These are phyloP conservation scores for Tricladium varicosporioides DNA, from an alignment of 2,329 filamentous ascomycete genomes.

Conservation along the genomic window DNA sequence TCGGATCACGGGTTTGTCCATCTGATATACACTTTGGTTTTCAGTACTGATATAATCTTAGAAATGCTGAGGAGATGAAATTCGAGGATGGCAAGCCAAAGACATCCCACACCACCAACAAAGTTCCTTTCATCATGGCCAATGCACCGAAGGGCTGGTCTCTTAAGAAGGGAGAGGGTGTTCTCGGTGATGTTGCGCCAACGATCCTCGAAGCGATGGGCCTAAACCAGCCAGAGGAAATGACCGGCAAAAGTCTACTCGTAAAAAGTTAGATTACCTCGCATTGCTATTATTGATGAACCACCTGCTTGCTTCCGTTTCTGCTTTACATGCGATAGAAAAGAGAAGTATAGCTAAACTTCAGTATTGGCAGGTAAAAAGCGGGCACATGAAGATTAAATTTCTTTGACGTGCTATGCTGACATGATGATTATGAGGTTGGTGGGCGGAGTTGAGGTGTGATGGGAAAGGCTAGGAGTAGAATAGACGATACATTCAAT, in stretches of 20 bases:
- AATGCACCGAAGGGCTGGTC: slow-evolving; percentile 90
- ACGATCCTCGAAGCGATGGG: slow-evolving; percentile 91
- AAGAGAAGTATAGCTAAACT: slow-evolving; percentile 18
- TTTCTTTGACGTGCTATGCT: slow-evolving; percentile 2
- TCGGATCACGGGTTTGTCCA: slow-evolving; percentile 77
- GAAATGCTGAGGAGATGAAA: slow-evolving; percentile 98
- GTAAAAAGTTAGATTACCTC: slow-evolving; percentile 55
- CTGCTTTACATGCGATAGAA: slow-evolving; percentile 2
- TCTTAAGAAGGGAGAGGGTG: slow-evolving; percentile 72
- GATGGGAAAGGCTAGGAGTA: too few relatives aligned
- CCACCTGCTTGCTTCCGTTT: slow-evolving; percentile 1
- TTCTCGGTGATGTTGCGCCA: slow-evolving; percentile 97
- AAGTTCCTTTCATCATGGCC: slow-evolving; percentile 96
- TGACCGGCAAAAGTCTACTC: slow-evolving; percentile 84
- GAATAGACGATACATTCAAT: too few relatives aligned
- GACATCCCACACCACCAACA: slow-evolving; percentile 97
- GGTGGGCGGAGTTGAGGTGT: neutral
- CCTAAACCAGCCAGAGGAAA: slow-evolving; percentile 82
- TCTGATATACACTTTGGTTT: neutral
- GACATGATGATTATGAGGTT: slow-evolving; percentile 2
- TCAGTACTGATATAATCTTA: slow-evolving; percentile 27
- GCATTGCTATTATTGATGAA: slow-evolving; percentile 8
- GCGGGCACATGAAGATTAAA: slow-evolving; percentile 30
- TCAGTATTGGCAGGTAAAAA: slow-evolving; percentile 28
- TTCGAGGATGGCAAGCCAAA: slow-evolving; percentile 94